phyloP scores from a whole-genome alignment of 1,284 basidiomycete genomes.

The Albatrellus sp. region DNA sequence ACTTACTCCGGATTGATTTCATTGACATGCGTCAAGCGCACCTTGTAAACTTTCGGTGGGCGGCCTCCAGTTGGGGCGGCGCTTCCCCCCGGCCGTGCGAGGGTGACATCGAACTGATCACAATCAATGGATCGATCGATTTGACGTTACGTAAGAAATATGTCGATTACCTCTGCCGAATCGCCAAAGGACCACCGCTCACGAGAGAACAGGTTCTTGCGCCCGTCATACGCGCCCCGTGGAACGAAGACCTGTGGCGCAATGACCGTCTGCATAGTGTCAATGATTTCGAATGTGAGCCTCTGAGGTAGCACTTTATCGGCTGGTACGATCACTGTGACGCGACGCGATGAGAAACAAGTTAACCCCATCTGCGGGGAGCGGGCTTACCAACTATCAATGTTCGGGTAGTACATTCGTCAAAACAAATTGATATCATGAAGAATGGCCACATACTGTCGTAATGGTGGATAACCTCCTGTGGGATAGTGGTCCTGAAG shows the following conservation, averaged over 20 bases:
- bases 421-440: slow-evolving; percentile 1
- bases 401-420: neutral
- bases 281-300: slow-evolving; percentile 56
- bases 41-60: slow-evolving; percentile 44
- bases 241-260: slow-evolving; percentile 53
- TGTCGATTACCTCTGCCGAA: slow-evolving; percentile 11
- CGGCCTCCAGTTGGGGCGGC: slow-evolving; percentile 10
- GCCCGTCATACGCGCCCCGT: slow-evolving; percentile 59
- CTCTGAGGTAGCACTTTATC: slow-evolving; percentile 55
- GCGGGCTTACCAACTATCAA: slow-evolving; percentile 42
- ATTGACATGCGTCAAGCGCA: slow-evolving; percentile 54
- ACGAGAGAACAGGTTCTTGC: slow-evolving; percentile 66
- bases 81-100: slow-evolving; percentile 22
- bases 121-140: slow-evolving; percentile 1
- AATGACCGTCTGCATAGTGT: slow-evolving; percentile 38
- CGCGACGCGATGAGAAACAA: slow-evolving; percentile 2
- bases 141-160: neutral
- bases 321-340: slow-evolving; percentile 43
- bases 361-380: no score
- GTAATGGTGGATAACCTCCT: slow-evolving; percentile 57
- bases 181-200: slow-evolving; percentile 44
- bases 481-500: slow-evolving; percentile 46
- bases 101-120: slow-evolving; percentile 46
- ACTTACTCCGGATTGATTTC: slow-evolving; percentile 65
- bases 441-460: slow-evolving; percentile 36